Percentiles rank a stretch among this genome's conserved stretches.
Evolutionary conservation across 1,284 basidiomycete species (phyloP).

Genomic region (Rhodotorula sp.): DNA sequence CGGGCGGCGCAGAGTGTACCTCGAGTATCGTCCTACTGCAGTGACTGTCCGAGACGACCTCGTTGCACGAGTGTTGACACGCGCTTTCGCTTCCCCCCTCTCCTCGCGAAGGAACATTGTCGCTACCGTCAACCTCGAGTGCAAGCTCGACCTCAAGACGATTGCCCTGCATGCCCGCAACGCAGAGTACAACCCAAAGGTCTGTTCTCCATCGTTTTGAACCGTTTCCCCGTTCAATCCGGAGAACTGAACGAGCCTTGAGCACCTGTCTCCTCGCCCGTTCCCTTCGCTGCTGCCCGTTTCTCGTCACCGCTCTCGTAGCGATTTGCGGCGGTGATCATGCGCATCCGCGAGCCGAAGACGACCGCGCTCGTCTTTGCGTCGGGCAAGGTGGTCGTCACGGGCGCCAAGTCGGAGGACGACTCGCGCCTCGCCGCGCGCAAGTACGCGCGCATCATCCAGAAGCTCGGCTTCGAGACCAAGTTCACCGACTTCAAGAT

Average conservation of each 20-base stretch:
- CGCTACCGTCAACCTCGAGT: slow-evolving; percentile 97
- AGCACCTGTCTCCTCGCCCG: background rate
- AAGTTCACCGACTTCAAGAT: slow-evolving; percentile 99
- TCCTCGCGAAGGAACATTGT: slow-evolving; percentile 71
- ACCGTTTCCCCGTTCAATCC: too few species aligned
- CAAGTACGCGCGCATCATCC: slow-evolving; percentile 98
- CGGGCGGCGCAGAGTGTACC: background rate
- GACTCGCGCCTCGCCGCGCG: slow-evolving; percentile 94
- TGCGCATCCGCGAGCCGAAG: slow-evolving; percentile 99
- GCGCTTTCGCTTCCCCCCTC: background rate
- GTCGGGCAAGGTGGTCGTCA: slow-evolving; percentile 99
- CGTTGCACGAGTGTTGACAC: slow-evolving; percentile 2
- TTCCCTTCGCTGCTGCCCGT: background rate
- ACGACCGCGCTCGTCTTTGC: slow-evolving; percentile 99
- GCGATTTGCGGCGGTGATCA: slow-evolving; percentile 99
- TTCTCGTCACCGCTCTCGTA: slow-evolving; percentile 50
- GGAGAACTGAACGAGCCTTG: slow-evolving; percentile 5
- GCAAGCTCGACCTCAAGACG: slow-evolving; percentile 94
- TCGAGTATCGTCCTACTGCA: too few species aligned
- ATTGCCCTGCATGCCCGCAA: slow-evolving; percentile 97
- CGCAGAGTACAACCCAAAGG: slow-evolving; percentile 99
- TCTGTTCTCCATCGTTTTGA: slow-evolving; percentile 55
- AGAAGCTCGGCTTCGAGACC: slow-evolving; percentile 98
- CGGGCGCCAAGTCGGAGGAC: slow-evolving; percentile 98
- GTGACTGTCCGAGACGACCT: background rate